phyloP scores from a whole-genome alignment of 129 eudicot species.

The Ambrosia trifida region DNA sequence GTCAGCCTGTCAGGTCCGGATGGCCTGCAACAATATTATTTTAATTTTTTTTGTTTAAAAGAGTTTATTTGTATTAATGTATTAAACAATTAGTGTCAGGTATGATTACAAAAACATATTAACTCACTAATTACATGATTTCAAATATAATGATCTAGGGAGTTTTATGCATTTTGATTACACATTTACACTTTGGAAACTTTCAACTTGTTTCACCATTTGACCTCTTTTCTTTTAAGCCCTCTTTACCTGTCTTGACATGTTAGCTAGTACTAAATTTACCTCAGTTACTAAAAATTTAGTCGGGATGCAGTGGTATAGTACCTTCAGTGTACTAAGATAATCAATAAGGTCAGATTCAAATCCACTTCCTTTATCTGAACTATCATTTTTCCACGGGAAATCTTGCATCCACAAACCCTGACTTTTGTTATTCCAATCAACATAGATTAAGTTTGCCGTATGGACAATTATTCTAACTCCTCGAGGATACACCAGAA shows the following conservation, averaged over 20 bases:
- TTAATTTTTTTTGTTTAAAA: background rate
- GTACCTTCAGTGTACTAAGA: slow-evolving; percentile 79
- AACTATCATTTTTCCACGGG: slow-evolving; percentile 73
- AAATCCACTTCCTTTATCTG: slow-evolving; percentile 60
- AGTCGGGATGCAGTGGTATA: slow-evolving; percentile 15
- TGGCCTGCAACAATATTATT: background rate
- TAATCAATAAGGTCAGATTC: slow-evolving; percentile 82
- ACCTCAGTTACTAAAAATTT: background rate
- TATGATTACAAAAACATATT: background rate
- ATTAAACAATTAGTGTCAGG: background rate
- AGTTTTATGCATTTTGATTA: background rate
- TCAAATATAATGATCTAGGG: background rate
- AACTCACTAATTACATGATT: background rate
- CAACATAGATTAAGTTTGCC: slow-evolving; percentile 91
- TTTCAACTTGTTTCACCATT: background rate
- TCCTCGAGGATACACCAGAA: slow-evolving; percentile 91
- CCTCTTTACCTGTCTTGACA: background rate
- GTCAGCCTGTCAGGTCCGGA: background rate
- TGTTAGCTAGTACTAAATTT: background rate
- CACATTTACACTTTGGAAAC: background rate
- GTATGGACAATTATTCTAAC: slow-evolving; percentile 90
- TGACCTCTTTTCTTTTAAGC: background rate
- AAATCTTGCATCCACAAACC: slow-evolving; percentile 99
- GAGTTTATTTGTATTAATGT: background rate
- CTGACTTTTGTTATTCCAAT: slow-evolving; percentile 97